Percentiles rank a stretch among this genome's conserved stretches.
Conservation (phyloP, 768 basidiomycete species). For the Harrya chromipes region DNA sequence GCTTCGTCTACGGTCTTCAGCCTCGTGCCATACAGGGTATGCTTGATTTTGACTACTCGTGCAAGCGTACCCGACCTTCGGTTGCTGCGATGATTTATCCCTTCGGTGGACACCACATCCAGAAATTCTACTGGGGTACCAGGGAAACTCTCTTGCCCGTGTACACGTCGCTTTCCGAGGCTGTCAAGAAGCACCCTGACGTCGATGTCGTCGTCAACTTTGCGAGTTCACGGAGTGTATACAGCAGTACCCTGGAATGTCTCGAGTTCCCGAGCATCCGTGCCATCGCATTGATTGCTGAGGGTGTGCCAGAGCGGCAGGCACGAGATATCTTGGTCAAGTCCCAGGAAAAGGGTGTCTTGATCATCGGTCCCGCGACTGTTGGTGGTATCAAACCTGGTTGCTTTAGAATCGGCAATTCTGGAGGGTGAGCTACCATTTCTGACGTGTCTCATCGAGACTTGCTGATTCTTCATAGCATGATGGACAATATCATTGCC, state of each 20-base stretch:
- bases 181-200: constrained; percentile 91
- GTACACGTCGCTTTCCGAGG: constrained; percentile 89
- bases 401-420: constrained; percentile 99
- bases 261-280: constrained; percentile 47
- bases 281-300: constrained; percentile 90
- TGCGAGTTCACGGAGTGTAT: constrained; percentile 89
- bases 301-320: constrained; percentile 98
- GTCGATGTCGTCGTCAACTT: constrained; percentile 99
- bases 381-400: constrained; percentile 99
- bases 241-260: constrained; percentile 91
- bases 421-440: constrained; percentile 77
- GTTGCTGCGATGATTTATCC: constrained; percentile 99
- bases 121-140: constrained; percentile 99
- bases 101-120: constrained; percentile 99
- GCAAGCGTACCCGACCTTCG: constrained; percentile 84
- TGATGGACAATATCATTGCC: constrained; percentile 99
- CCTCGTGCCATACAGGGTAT: constrained; percentile 98
- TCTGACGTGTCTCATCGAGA: neutral
- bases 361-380: constrained; percentile 96
- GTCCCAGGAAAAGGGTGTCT: constrained; percentile 79
- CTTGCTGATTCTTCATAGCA: constrained; percentile 42
- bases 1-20: constrained; percentile 97
- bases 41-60: constrained; percentile 99
- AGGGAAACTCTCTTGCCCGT: constrained; percentile 98
- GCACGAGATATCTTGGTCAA: constrained; percentile 93